Conservation (phyloP, 2,329 filamentous ascomycete species). For the Diaporthe ilicicola region DNA sequence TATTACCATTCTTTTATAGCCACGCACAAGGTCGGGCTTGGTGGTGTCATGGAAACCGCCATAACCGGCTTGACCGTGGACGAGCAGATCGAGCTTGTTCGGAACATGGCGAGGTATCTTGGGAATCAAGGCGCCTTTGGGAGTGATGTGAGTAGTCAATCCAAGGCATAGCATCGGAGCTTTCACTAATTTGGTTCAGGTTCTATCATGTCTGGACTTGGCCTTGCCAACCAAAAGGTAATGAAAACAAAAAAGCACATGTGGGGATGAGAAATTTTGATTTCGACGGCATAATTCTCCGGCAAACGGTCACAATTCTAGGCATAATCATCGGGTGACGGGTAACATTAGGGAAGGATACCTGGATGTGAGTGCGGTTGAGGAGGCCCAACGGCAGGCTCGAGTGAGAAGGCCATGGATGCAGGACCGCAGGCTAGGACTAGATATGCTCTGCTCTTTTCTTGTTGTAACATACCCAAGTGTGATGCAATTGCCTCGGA, state of each 20-base stretch:
- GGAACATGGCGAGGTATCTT: slow-evolving; percentile 69
- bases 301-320: slow-evolving; percentile 2
- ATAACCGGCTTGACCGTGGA: slow-evolving; percentile 89
- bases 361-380: background rate
- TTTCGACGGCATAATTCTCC: slow-evolving; percentile 6
- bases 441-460: slow-evolving; percentile 42
- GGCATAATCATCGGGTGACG: background rate
- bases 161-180: background rate
- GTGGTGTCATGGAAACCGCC: slow-evolving; percentile 87
- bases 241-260: background rate
- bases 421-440: background rate
- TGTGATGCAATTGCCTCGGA: background rate
- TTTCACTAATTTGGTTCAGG: slow-evolving; percentile 35
- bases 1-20: slow-evolving; percentile 99
- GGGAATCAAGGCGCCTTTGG: slow-evolving; percentile 67
- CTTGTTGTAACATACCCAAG: slow-evolving; percentile 30
- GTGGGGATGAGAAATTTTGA: background rate
- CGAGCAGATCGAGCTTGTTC: slow-evolving; percentile 86
- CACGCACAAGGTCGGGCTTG: slow-evolving; percentile 83
- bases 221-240: slow-evolving; percentile 40
- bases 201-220: slow-evolving; percentile 46
- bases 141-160: slow-evolving; percentile 45
- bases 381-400: background rate
- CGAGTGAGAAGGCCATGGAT: background rate
- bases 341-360: background rate